A percentile compares a stretch with the other conserved stretches of the same genome.
phyloP scores from a whole-genome alignment of 2,329 filamentous ascomycete genomes.

The Fonsecaea monophora region DNA sequence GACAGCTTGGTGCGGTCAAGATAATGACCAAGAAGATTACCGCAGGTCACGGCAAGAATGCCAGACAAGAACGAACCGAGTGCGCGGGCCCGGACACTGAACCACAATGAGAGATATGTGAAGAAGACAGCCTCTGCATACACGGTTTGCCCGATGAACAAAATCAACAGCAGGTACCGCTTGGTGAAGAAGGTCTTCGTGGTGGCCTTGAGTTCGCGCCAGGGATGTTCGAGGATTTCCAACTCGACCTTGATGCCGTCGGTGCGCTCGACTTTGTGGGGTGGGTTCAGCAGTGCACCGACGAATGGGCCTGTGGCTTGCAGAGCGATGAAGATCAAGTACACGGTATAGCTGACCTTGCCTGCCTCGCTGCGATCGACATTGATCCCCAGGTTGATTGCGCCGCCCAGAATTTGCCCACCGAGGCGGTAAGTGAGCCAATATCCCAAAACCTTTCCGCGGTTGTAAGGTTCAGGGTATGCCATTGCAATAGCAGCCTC shows the following conservation, averaged over 20 bases:
- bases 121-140: slow-evolving; percentile 76
- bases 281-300: slow-evolving; percentile 67
- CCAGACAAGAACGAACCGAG: slow-evolving; percentile 74
- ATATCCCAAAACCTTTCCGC: slow-evolving; percentile 69
- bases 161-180: slow-evolving; percentile 68
- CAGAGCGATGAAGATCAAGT: slow-evolving; percentile 72
- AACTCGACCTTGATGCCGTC: slow-evolving; percentile 70
- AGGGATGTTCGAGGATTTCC: slow-evolving; percentile 62
- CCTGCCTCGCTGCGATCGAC: slow-evolving; percentile 63
- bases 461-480: slow-evolving; percentile 74
- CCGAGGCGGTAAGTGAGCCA: slow-evolving; percentile 69
- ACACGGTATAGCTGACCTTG: slow-evolving; percentile 72
- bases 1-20: slow-evolving; percentile 65
- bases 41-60: slow-evolving; percentile 68
- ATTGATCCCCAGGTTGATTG: slow-evolving; percentile 74
- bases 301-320: slow-evolving; percentile 71
- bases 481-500: slow-evolving; percentile 75
- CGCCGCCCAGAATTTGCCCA: slow-evolving; percentile 74
- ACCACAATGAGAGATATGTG: slow-evolving; percentile 72
- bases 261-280: slow-evolving; percentile 67
- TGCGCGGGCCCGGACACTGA: slow-evolving; percentile 71
- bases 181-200: slow-evolving; percentile 65
- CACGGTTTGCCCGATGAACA: slow-evolving; percentile 73
- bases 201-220: slow-evolving; percentile 66
- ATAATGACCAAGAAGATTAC: slow-evolving; percentile 69